Evolutionary conservation across 768 basidiomycete genomes (phyloP).

Genomic region (Nidularia sp.): DNA sequence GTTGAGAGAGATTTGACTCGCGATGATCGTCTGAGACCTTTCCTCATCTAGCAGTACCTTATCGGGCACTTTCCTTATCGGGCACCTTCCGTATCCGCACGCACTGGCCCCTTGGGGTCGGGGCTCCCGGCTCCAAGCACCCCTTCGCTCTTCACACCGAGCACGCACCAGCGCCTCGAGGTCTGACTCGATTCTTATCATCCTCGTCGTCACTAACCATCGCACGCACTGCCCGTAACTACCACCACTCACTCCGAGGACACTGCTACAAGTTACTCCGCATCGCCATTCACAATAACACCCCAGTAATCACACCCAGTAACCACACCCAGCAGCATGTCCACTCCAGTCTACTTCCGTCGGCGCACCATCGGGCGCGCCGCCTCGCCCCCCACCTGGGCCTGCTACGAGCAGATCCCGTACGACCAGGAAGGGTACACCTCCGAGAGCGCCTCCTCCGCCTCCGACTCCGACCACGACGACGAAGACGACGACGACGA

Average conservation of each 20-base stretch:
- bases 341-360: slow-evolving; percentile 49
- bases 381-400: slow-evolving; percentile 83
- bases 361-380: slow-evolving; percentile 76
- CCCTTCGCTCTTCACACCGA: background rate
- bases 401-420: slow-evolving; percentile 88
- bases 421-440: no score
- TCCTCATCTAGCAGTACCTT: no score
- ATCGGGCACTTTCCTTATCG: no score
- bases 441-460: slow-evolving; percentile 55
- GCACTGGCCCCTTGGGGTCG: background rate
- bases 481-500: slow-evolving; percentile 57
- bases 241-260: slow-evolving; percentile 1
- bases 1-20: no score
- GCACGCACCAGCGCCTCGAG: background rate
- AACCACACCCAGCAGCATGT: slow-evolving; percentile 19
- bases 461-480: slow-evolving; percentile 42
- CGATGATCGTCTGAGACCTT: no score
- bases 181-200: background rate
- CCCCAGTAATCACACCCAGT: no score
- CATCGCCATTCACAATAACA: slow-evolving; percentile 11
- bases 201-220: background rate
- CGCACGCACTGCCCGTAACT: background rate
- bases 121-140: background rate
- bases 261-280: background rate
- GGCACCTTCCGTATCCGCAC: no score